These are phyloP conservation scores for Camellia sinensis DNA, from an alignment of 148 eudicot species.

Conservation along the genomic window DNA sequence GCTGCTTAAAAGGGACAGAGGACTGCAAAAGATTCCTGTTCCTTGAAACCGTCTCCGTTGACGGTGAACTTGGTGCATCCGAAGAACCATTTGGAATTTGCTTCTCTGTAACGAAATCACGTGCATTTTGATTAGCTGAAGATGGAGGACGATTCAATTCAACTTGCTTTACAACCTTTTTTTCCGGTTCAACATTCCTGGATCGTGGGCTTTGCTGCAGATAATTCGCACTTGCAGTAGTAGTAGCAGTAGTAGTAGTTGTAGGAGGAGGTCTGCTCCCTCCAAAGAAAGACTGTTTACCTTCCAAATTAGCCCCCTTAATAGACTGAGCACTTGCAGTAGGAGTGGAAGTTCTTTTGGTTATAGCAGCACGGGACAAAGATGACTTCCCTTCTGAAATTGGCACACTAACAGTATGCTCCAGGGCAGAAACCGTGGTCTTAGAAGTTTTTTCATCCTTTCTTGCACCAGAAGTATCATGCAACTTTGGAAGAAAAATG, in stretches of 20 bases:
- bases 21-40: slow-evolving; percentile 33
- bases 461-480: slow-evolving; percentile 16
- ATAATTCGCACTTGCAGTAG: slow-evolving; percentile 21
- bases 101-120: slow-evolving; percentile 28
- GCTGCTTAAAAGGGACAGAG: slow-evolving; percentile 44
- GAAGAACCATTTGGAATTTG: slow-evolving; percentile 28
- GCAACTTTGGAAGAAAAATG: slow-evolving; percentile 25
- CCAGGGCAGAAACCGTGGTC: slow-evolving; percentile 24
- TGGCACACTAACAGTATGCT: slow-evolving; percentile 15
- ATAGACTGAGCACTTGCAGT: slow-evolving; percentile 15
- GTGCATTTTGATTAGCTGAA: slow-evolving; percentile 30
- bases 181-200: slow-evolving; percentile 36
- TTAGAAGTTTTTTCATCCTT: slow-evolving; percentile 28
- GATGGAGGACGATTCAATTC: slow-evolving; percentile 54
- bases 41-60: slow-evolving; percentile 27
- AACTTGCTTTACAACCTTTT: slow-evolving; percentile 39
- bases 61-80: slow-evolving; percentile 31
- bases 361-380: slow-evolving; percentile 27
- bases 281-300: slow-evolving; percentile 29
- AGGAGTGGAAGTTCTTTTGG: slow-evolving; percentile 21
- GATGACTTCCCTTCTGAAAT: slow-evolving; percentile 24
- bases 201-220: slow-evolving; percentile 39
- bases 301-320: slow-evolving; percentile 33
- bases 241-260: background rate
- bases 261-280: slow-evolving; percentile 17